Percentiles rank a stretch among this genome's conserved stretches.
These are phyloP conservation scores for Euphorbia celastroides DNA, from an alignment of 441 rosid genomes.

Conservation along the genomic window DNA sequence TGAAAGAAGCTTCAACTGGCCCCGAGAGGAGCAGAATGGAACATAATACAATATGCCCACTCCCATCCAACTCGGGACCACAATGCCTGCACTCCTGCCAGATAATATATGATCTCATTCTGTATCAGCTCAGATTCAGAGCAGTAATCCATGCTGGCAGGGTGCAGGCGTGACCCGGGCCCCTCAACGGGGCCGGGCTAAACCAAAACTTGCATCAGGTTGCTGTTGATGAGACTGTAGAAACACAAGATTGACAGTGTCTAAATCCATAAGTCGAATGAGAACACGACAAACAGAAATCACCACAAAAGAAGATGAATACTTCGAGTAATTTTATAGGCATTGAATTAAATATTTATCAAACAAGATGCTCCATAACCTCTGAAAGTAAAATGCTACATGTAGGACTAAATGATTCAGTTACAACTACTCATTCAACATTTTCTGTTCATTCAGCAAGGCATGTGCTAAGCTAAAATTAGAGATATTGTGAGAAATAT, in stretches of 20 bases:
- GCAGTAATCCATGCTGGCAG: slow-evolving; percentile 56
- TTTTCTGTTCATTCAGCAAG: neutral
- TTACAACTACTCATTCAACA: neutral
- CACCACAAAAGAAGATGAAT: neutral
- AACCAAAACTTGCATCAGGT: slow-evolving; percentile 70
- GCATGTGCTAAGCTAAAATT: neutral
- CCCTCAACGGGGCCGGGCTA: slow-evolving; percentile 98
- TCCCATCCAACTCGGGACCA: too few species aligned
- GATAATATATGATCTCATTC: too few species aligned
- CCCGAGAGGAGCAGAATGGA: slow-evolving; percentile 37
- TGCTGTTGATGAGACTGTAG: slow-evolving; percentile 63
- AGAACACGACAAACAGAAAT: too few species aligned
- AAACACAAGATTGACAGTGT: slow-evolving; percentile 7
- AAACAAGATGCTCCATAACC: too few species aligned
- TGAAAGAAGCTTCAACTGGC: slow-evolving; percentile 31
- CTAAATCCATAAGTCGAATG: slow-evolving; percentile 2
- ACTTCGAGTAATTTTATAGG: neutral
- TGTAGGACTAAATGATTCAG: neutral
- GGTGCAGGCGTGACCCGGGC: slow-evolving; percentile 91
- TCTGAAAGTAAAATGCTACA: neutral
- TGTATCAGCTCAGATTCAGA: slow-evolving; percentile 24
- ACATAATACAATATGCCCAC: too few species aligned
- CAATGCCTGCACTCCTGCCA: slow-evolving; percentile 36
- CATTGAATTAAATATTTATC: neutral
- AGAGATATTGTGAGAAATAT: neutral